Evolutionary conservation across 768 basidiomycete genomes (phyloP).

Genomic region (Leccinum incarnatum): DNA sequence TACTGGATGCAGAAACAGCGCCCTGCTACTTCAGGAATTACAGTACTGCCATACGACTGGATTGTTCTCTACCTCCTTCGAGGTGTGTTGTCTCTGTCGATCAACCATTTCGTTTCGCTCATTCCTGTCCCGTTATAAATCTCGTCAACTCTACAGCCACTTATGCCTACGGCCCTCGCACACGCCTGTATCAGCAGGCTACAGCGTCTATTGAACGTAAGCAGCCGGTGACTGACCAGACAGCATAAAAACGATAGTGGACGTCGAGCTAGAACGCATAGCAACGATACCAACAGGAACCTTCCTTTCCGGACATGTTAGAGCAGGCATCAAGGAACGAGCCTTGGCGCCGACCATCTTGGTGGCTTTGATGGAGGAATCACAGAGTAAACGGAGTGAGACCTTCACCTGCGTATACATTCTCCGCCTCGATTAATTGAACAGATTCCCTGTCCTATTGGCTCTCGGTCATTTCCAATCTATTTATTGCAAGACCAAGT

Average conservation of each 20-base stretch:
- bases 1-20: slow-evolving; percentile 79
- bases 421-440: neutral
- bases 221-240: slow-evolving; percentile 40
- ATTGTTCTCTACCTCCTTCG: slow-evolving; percentile 83
- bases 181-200: slow-evolving; percentile 79
- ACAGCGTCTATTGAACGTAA: slow-evolving; percentile 59
- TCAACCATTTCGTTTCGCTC: neutral
- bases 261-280: slow-evolving; percentile 46
- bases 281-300: slow-evolving; percentile 47
- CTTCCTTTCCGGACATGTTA: slow-evolving; percentile 51
- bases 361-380: slow-evolving; percentile 53
- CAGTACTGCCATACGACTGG: slow-evolving; percentile 70
- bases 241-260: slow-evolving; percentile 39
- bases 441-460: slow-evolving; percentile 73
- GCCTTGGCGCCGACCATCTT: slow-evolving; percentile 54
- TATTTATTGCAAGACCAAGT: slow-evolving; percentile 62
- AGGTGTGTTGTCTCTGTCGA: slow-evolving; percentile 41
- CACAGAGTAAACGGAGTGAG: slow-evolving; percentile 67
- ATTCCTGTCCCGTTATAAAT: slow-evolving; percentile 38
- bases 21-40: slow-evolving; percentile 71
- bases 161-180: slow-evolving; percentile 71
- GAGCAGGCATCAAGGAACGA: slow-evolving; percentile 54
- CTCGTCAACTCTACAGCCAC: slow-evolving; percentile 75
- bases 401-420: neutral
- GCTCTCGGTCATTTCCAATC: slow-evolving; percentile 90